Evolutionary conservation across 768 basidiomycete species (phyloP), one percentile per base, ranked within the genome.

Genomic region (Termitomyces heimii): DNA sequence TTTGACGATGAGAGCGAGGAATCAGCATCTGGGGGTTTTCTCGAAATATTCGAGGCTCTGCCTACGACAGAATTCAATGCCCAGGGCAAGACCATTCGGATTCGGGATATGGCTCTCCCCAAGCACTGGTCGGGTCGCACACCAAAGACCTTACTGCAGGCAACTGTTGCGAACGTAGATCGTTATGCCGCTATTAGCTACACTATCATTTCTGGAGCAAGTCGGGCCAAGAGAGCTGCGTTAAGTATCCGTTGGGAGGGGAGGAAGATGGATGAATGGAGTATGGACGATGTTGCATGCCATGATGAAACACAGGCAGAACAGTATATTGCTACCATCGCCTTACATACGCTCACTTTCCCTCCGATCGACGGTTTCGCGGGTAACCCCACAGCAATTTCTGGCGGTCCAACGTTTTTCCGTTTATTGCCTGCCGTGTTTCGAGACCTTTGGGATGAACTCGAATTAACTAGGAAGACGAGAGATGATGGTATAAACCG

Each of bases 371-470:
- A 81, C 52, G 88, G 88, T 8, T 92, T 92, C 69, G 78, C 82
- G 10, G 69, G 78, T 3, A 78, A 68, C 4, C 71, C 78, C 32
- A 20, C 37, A 18, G 69, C 71, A 12, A 75, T 76, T 39, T 71
- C 78, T 46, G 74, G 77, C 29, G 79, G 70, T 44, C 75, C 75
- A 46, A 86, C 89, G 0, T 90, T 86, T 62, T 90, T 91, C 70
- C 78, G 92, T 62, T 69, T 84, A 9, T 76, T 98, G n/a, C 93
- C 96, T 9, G 77, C 86, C 2, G 79, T 82, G 18, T 96, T 88
- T 70, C 82, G 94, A 60, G 89, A 94, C 68, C 74, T 99, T 18
- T 99, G 96, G 96, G 88, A 92, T 54, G 92, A 95, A 68, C 73
- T 98, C 16, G 94, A 94, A 64, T 67, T 62, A 4, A 71, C 75